phyloP scores from a whole-genome alignment of 768 basidiomycete species.

The Lepiota subincarnata region DNA sequence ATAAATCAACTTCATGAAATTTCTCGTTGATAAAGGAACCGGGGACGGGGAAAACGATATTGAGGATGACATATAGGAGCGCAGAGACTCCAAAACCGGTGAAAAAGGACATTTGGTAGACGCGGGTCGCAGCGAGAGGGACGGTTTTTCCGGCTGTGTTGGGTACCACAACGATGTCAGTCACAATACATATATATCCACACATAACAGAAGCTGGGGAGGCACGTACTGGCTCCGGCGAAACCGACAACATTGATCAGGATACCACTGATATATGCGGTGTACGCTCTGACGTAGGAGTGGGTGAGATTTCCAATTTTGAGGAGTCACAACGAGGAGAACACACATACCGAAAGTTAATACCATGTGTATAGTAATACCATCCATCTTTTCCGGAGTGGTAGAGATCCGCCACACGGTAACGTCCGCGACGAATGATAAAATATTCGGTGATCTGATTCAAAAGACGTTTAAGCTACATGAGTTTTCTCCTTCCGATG shows the following conservation, averaged over 20 bases:
- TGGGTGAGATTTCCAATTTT: background rate
- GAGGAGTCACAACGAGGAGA: constrained; percentile 8
- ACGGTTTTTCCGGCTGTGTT: constrained; percentile 51
- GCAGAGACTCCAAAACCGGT: constrained; percentile 75
- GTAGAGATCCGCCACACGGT: constrained; percentile 73
- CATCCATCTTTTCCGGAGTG: constrained; percentile 49
- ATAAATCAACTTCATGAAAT: constrained; percentile 60
- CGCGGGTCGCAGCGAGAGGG: constrained; percentile 63
- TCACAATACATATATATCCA: constrained; percentile 1
- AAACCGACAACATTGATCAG: constrained; percentile 83
- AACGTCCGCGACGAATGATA: constrained; percentile 64
- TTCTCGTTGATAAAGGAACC: constrained; percentile 31
- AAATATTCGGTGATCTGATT: constrained; percentile 74
- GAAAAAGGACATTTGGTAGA: constrained; percentile 79
- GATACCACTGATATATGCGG: constrained; percentile 68
- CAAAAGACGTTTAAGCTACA: background rate
- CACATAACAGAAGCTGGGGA: background rate
- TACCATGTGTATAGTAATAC: constrained; percentile 72
- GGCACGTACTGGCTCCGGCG: constrained; percentile 59
- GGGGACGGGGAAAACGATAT: constrained; percentile 55
- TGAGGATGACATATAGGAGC: constrained; percentile 57
- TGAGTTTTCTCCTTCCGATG: background rate
- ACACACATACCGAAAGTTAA: constrained; percentile 63
- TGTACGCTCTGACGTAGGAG: constrained; percentile 44
- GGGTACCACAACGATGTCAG: constrained; percentile 1